Conservation (phyloP, 2,329 filamentous ascomycete species). For the Aspergillus puulaauensis region DNA sequence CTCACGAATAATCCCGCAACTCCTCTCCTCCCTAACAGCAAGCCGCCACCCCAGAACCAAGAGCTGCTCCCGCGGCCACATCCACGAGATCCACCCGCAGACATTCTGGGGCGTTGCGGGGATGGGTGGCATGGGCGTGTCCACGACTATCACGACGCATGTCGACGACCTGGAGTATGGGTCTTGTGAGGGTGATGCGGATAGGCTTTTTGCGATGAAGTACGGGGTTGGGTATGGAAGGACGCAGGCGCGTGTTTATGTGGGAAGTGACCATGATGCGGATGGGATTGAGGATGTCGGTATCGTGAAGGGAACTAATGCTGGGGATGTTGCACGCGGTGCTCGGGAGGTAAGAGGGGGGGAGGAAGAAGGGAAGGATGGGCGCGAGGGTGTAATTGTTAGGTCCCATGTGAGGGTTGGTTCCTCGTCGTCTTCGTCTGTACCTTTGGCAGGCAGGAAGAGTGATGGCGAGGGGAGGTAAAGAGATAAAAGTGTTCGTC, state of each 20-base stretch:
- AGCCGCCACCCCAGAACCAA: conserved; percentile 17
- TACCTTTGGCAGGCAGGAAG: not conserved
- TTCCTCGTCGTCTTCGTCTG: not conserved
- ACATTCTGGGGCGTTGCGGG: conserved; percentile 24
- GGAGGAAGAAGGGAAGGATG: not conserved
- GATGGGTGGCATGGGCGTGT: conserved; percentile 17
- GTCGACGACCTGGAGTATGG: conserved; percentile 30
- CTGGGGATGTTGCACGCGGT: not conserved
- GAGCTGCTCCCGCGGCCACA: conserved; percentile 10
- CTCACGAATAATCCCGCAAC: conserved; percentile 27
- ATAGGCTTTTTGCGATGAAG: conserved; percentile 23
- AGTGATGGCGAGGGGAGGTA: not conserved
- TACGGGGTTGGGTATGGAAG: not conserved
- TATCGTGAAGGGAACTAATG: not conserved
- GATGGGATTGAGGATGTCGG: not conserved
- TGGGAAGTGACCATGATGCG: not conserved
- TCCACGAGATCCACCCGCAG: conserved; percentile 15
- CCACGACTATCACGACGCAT: conserved; percentile 26
- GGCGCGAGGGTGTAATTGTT: not conserved
- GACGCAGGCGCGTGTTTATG: not conserved
- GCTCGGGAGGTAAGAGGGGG: not conserved
- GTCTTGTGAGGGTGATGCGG: conserved; percentile 19
- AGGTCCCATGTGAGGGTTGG: not conserved
- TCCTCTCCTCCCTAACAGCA: conserved; percentile 28
- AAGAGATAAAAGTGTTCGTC: not conserved